These are phyloP conservation scores for Arthrobotrys sphaeroides DNA, from an alignment of 2,329 filamentous ascomycete species.

Conservation along the genomic window DNA sequence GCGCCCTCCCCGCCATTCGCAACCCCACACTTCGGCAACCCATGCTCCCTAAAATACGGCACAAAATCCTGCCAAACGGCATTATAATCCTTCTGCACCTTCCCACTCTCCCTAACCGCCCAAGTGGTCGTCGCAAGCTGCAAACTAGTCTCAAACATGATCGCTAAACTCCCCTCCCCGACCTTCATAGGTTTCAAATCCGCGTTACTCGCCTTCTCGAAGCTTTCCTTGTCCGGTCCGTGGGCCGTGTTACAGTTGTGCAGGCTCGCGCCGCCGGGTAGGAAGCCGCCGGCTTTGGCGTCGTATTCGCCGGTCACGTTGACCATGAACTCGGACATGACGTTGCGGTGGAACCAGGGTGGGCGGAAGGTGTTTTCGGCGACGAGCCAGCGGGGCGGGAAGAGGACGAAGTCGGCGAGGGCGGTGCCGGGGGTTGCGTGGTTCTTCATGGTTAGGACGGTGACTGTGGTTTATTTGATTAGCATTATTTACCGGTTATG, in stretches of 20 bases:
- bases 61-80: conserved; percentile 77
- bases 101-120: conserved; percentile 75
- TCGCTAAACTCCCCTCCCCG: conserved; percentile 68
- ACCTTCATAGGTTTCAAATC: conserved; percentile 68
- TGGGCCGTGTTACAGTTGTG: conserved; percentile 79
- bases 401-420: conserved; percentile 73
- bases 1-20: conserved; percentile 21
- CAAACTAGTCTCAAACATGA: conserved; percentile 63
- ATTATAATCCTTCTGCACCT: conserved; percentile 78
- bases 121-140: conserved; percentile 79
- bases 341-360: conserved; percentile 73
- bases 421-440: conserved; percentile 69
- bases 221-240: conserved; percentile 68
- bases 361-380: conserved; percentile 70
- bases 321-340: conserved; percentile 74
- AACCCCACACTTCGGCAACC: conserved; percentile 31
- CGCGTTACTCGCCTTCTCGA: conserved; percentile 67
- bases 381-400: conserved; percentile 72
- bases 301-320: conserved; percentile 71
- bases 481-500: background rate
- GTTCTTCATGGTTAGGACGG: conserved; percentile 69
- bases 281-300: conserved; percentile 69
- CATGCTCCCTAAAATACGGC: conserved; percentile 66
- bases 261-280: conserved; percentile 70
- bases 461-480: conserved; percentile 62